phyloP scores from a whole-genome alignment of 345 rosid genomes.

The Kernera saxatilis region DNA sequence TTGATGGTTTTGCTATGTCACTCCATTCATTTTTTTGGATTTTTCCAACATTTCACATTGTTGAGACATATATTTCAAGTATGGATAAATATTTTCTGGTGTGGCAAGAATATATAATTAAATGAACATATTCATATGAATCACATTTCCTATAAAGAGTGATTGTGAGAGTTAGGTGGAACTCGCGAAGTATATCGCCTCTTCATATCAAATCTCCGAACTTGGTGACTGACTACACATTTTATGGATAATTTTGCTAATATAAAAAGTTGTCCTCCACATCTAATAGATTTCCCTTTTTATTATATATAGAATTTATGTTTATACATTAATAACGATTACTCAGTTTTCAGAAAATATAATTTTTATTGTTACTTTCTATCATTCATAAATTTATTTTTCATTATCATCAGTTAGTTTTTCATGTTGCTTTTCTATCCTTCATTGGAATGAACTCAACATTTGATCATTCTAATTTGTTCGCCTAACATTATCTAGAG shows the following conservation, averaged over 20 bases:
- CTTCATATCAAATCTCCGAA: neutral
- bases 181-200: conserved; percentile 8
- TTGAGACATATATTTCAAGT: neutral
- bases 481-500: neutral
- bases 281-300: neutral
- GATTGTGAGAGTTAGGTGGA: conserved; percentile 20
- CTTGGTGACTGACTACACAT: neutral
- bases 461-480: neutral
- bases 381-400: neutral
- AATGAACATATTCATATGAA: neutral
- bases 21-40: neutral
- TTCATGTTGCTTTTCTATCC: neutral
- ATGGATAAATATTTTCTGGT: neutral
- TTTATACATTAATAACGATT: neutral
- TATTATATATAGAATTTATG: neutral
- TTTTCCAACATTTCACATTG: neutral
- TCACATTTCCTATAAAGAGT: neutral
- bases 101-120: neutral
- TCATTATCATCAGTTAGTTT: neutral
- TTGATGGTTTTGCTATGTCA: neutral
- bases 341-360: neutral
- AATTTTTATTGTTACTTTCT: neutral
- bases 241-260: neutral
- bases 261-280: neutral
- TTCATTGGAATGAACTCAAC: neutral